Base-by-base conservation (phyloP, 495 filamentous ascomycete genomes). In the Penicillium macrosclerotiorum region DNA sequence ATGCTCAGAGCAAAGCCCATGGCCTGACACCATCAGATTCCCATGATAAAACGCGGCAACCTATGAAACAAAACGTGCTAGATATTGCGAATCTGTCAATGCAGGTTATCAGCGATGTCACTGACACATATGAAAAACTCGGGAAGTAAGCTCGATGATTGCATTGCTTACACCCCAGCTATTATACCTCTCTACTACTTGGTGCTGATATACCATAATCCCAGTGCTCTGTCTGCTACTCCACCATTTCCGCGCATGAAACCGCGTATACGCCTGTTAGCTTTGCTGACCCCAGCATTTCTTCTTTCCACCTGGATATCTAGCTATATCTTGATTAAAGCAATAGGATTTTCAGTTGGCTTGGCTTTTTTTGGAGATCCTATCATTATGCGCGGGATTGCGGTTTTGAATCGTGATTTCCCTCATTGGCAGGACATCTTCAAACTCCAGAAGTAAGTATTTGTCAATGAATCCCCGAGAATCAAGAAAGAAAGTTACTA, bases 281-380 rank as follows among this genome's bases (percentile, higher is more conserved):
- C 63, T 0, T 57, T 85, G 2, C 57, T 94, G 1, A 62, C 74
- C 0, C 82, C 84, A 3, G 36, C 85, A 0, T 67, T 86, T 2
- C 62, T 83, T 0, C 33, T 73, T 5, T 87, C 84, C 0, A 49
- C 82, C 3, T 73, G 89, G 32, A 66, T 80, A 0, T 82, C 80
- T 0, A 83, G 83, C 17, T 85, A 90, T 60, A 75, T 85, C 59
- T 76, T 93, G 39, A 73, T 84, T 29, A 92, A 92, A 51, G 65
- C 67, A 17, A 60, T 73, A 8, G 80, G 75, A 0, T 82, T 92
- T 49, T 63, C 75, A 20, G 22, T 82, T 25, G 89, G 89, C 2
- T 73, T 89, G 34, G 79, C 68, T 12, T 89, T 95, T 69, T 95
- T 95, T 47, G 84, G 83, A 3, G 89, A 92, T 50, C 90, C 90